Percentiles rank a stretch among this genome's conserved stretches.
Evolutionary conservation across 208 protist genomes (phyloP).

Genomic region (Plasmodiophora brassicae): DNA sequence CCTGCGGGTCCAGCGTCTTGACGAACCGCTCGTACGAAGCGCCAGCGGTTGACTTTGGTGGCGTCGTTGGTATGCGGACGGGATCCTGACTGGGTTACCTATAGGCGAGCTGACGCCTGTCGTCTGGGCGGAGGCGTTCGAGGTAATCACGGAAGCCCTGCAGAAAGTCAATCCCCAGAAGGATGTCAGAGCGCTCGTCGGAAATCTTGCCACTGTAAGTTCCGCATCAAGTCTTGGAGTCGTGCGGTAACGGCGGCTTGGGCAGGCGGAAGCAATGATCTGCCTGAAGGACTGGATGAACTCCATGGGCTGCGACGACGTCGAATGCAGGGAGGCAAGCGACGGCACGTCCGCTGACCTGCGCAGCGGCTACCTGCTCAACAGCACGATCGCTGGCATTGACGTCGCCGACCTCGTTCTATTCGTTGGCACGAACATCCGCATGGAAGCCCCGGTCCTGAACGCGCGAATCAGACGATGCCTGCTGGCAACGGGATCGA

Average conservation of each 20-base stretch:
- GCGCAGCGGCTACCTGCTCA: constrained; percentile 55
- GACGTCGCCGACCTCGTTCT: constrained; percentile 57
- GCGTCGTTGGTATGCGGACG: neutral
- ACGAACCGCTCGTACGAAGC: constrained; percentile 40
- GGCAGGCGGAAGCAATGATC: constrained; percentile 56
- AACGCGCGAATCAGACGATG: constrained; percentile 58
- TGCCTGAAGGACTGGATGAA: constrained; percentile 57
- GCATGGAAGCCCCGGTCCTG: constrained; percentile 58
- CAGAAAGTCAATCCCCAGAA: neutral
- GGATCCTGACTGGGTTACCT: neutral
- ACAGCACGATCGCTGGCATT: constrained; percentile 51
- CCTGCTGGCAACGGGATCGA: neutral
- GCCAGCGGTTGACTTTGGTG: neutral
- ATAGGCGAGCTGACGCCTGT: neutral
- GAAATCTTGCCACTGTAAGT: neutral
- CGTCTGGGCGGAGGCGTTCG: constrained; percentile 4
- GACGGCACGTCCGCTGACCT: constrained; percentile 38
- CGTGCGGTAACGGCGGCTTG: too few relatives aligned
- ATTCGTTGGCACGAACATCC: constrained; percentile 57
- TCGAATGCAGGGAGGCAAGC: neutral
- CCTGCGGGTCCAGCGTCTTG: constrained; percentile 59
- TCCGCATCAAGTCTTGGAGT: neutral
- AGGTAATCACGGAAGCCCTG: neutral
- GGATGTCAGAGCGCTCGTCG: neutral
- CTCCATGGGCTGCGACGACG: constrained; percentile 33